Evolutionary conservation across 129 eudicot species (phyloP).

Genomic region (Centaurea solstitialis): DNA sequence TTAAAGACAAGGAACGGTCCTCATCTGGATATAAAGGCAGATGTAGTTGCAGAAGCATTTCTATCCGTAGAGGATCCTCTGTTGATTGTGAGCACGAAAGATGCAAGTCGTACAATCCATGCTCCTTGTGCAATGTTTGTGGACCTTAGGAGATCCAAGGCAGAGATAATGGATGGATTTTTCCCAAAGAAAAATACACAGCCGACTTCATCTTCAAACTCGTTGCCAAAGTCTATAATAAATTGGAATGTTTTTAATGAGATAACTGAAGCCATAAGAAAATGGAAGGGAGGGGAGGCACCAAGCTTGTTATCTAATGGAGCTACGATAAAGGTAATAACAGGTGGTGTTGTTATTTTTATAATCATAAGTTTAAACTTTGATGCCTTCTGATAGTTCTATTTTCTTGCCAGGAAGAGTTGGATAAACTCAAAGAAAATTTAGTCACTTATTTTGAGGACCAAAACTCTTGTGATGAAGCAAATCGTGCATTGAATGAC

Average conservation of each 20-base stretch:
- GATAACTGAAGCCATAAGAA: too few species aligned
- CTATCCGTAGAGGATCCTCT: too few species aligned
- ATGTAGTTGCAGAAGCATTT: slow-evolving; percentile 44
- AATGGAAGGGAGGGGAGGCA: too few species aligned
- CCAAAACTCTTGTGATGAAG: too few species aligned
- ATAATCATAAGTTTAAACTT: neutral
- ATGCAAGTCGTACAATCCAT: too few species aligned
- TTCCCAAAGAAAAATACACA: too few species aligned
- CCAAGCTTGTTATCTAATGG: slow-evolving; percentile 8
- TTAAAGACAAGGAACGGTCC: neutral
- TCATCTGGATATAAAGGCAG: neutral
- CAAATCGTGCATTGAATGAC: too few species aligned
- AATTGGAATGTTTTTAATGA: too few species aligned
- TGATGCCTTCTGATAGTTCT: neutral
- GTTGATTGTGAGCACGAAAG: too few species aligned
- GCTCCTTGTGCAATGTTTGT: too few species aligned
- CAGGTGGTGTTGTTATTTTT: neutral
- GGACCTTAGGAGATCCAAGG: neutral
- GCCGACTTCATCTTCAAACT: too few species aligned
- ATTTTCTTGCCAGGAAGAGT: slow-evolving; percentile 23
- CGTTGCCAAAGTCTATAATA: too few species aligned
- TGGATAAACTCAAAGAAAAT: slow-evolving; percentile 25
- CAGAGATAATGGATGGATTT: slow-evolving; percentile 21
- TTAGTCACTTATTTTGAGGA: slow-evolving; percentile 24
- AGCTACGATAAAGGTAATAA: slow-evolving; percentile 38